Base-by-base conservation (phyloP, 352 stramenopile species). In the Phytophthora fragariae region DNA sequence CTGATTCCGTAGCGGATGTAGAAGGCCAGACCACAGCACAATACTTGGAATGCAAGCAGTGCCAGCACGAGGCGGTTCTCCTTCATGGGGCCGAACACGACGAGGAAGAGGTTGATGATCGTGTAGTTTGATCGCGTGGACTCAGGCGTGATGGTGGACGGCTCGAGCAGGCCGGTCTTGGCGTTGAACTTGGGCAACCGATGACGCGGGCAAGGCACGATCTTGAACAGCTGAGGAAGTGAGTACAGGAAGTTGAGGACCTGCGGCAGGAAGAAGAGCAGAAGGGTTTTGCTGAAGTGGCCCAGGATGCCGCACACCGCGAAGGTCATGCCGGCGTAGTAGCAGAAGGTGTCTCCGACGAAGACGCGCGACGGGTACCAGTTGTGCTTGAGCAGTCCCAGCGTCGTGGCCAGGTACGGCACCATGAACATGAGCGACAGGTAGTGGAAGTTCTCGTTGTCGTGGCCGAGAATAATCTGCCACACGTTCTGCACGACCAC, bases 251-350 rank as follows among this genome's bases (percentile, higher is more conserved):
- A 99, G 81, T 99, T 99, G 62, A 99, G 80, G 41, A 99, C 84
- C 75, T 99, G 98, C 19, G 98, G 98, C 61, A 99, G 81, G 75
- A 99, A 99, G 76, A 99, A 98, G 24, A 99, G 88, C 65, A 99
- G 72, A 44, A 99, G 82, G 12, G 97, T 99, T 83, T 99, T 99
- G 86, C 86, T 98, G 76, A 99, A 99, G 82, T 99, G 98, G 31
- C 98, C 95, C 46, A 98, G 76, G 60, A 99, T 98, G 27, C 93
- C 96, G 11, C 97, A 95, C 24, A 99, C 97, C 0, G 98, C 98
- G 81, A 99, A 99, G 1, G 97, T 98, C 97, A 99, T 99, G 41
- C 98, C 98, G 5, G 97, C 97, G 80, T 99, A 99, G 82, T 99
- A 99, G 76, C 97, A 99, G 77, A 98, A 99, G 12, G 98, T 99